Conservation (phyloP, 257 asterid genomes). For the Lavandula angustifolia region DNA sequence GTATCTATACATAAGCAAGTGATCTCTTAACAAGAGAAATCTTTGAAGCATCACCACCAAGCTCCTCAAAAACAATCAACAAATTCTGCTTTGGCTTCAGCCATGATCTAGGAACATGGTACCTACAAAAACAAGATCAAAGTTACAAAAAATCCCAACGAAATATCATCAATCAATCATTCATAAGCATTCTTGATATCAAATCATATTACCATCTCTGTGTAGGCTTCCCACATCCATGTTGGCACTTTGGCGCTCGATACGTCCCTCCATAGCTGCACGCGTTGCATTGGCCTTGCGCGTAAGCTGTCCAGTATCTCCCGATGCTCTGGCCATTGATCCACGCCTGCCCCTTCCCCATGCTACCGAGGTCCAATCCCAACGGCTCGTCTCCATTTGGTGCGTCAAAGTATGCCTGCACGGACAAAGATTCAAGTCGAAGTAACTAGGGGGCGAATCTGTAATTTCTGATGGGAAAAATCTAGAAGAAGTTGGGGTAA, state of each 20-base stretch:
- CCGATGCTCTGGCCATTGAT: constrained; percentile 89
- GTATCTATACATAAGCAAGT: constrained; percentile 41
- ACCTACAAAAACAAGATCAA: constrained; percentile 46
- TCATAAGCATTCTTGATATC: too few relatives aligned
- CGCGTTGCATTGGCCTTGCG: constrained; percentile 63
- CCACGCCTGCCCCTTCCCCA: constrained; percentile 96
- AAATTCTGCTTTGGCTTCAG: constrained; percentile 64
- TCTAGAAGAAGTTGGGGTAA: too few relatives aligned
- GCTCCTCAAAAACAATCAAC: constrained; percentile 79
- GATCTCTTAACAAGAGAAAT: constrained; percentile 74
- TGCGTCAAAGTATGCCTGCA: constrained; percentile 73
- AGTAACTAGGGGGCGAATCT: too few relatives aligned
- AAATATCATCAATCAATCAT: not conserved
- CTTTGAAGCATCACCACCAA: constrained; percentile 87
- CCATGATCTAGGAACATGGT: constrained; percentile 94
- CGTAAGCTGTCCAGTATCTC: constrained; percentile 80
- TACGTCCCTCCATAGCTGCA: constrained; percentile 77
- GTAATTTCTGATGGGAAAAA: too few relatives aligned
- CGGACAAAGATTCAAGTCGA: not conserved
- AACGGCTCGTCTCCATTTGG: constrained; percentile 76
- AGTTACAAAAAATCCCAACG: too few relatives aligned
- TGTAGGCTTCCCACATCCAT: constrained; percentile 95
- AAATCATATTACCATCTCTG: constrained; percentile 74
- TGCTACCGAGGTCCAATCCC: constrained; percentile 77
- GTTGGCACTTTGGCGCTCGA: constrained; percentile 64